phyloP scores from a whole-genome alignment of 345 rosid genomes.

The Aquilaria sinensis region DNA sequence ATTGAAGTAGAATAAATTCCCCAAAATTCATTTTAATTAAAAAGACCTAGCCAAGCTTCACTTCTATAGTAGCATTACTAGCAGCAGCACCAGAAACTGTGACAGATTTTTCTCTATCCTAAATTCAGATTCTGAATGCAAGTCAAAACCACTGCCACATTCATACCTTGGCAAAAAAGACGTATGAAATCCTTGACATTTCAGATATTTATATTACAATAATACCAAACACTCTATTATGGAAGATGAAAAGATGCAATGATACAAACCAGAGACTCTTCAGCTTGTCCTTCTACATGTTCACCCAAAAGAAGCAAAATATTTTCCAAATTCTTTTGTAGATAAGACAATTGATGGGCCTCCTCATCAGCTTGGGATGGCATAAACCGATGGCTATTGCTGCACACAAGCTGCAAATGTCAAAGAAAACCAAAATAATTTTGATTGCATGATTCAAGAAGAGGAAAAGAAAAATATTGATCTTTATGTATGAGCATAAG shows the following conservation, averaged over 20 bases:
- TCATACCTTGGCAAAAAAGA: too few species aligned
- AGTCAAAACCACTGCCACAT: too few species aligned
- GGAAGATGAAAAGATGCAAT: background rate
- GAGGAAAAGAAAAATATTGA: background rate
- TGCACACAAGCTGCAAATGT: constrained; percentile 72
- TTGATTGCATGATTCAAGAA: constrained; percentile 1
- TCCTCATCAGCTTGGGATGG: constrained; percentile 92
- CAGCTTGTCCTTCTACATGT: constrained; percentile 76
- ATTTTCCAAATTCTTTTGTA: constrained; percentile 79
- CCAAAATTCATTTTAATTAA: too few species aligned
- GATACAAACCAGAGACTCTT: constrained; percentile 67
- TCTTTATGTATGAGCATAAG: background rate
- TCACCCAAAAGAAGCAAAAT: constrained; percentile 75
- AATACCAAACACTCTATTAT: background rate
- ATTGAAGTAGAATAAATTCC: too few species aligned
- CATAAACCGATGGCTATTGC: constrained; percentile 87
- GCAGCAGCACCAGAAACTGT: too few species aligned
- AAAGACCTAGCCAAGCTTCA: too few species aligned
- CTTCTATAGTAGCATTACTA: too few species aligned
- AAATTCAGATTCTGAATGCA: too few species aligned
- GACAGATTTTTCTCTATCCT: background rate
- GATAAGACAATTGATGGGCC: constrained; percentile 85
- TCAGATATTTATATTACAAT: background rate
- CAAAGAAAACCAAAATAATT: constrained; percentile 7
- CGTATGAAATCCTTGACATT: too few species aligned